Evolutionary conservation across 2,329 filamentous ascomycete genomes (phyloP).

Genomic region (Aureobasidium zeae): DNA sequence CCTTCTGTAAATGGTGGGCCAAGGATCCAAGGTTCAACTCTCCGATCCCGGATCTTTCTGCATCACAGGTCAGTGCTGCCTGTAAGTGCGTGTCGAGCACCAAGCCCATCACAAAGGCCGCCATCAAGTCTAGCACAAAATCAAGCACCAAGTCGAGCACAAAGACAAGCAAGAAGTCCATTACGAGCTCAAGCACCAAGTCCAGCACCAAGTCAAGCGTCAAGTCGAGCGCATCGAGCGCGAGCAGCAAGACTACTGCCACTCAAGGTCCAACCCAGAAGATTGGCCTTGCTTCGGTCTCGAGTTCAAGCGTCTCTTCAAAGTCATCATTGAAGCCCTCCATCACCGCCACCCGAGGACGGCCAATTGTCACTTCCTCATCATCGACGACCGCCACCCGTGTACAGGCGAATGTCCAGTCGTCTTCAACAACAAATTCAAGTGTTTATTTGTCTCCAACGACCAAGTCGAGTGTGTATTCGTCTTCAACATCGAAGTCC

Average conservation of each 20-base stretch:
- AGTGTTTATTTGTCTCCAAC: not conserved
- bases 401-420: too few species aligned
- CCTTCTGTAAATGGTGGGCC: constrained; percentile 11
- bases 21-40: constrained; percentile 2
- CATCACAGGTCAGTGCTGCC: not conserved
- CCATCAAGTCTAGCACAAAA: constrained; percentile 2
- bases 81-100: constrained; percentile 3
- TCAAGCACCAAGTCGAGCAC: not conserved
- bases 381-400: not conserved
- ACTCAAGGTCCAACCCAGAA: too few species aligned
- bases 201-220: not conserved
- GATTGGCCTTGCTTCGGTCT: too few species aligned
- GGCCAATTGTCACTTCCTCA: not conserved
- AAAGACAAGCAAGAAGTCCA: not conserved
- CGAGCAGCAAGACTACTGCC: not conserved
- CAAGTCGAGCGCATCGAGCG: too few species aligned
- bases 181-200: not conserved
- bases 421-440: too few species aligned
- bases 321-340: too few species aligned
- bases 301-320: not conserved
- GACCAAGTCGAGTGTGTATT: not conserved
- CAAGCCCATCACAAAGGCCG: not conserved
- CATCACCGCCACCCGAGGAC: not conserved
- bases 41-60: constrained; percentile 2
- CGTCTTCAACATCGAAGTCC: not conserved